Evolutionary conservation across 192 early-diverging fungal species (phyloP).

Genomic region (Phycomyces blakesleeanus): DNA sequence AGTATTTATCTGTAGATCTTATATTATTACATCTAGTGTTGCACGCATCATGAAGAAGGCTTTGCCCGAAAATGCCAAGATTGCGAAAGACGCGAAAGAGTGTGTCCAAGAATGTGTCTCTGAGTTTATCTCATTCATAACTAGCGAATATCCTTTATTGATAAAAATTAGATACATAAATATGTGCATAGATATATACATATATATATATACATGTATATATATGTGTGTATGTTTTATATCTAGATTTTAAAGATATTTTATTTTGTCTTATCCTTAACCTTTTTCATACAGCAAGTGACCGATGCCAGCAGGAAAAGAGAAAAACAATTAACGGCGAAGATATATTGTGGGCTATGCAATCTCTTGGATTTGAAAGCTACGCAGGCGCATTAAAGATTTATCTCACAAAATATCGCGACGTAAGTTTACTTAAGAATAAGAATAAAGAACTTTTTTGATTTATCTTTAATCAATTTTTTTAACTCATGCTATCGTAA

Average conservation of each 20-base stretch:
- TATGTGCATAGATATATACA: too few relatives aligned
- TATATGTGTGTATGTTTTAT: slow-evolving; percentile 2
- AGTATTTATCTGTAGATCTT: slow-evolving; percentile 10
- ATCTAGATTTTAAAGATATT: neutral
- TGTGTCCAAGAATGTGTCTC: slow-evolving; percentile 95
- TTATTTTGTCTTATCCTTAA: slow-evolving; percentile 13
- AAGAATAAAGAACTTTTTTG: too few relatives aligned
- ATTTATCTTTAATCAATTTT: too few relatives aligned
- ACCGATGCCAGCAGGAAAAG: slow-evolving; percentile 91
- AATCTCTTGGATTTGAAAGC: slow-evolving; percentile 96
- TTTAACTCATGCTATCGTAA: slow-evolving; percentile 19
- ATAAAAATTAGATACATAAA: too few relatives aligned
- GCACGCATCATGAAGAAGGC: slow-evolving; percentile 97
- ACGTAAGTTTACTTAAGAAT: too few relatives aligned
- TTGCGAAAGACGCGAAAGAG: slow-evolving; percentile 98
- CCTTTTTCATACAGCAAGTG: slow-evolving; percentile 64
- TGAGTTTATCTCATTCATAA: slow-evolving; percentile 98
- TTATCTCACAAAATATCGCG: slow-evolving; percentile 86
- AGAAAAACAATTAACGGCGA: slow-evolving; percentile 98
- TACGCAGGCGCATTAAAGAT: slow-evolving; percentile 88
- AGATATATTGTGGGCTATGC: slow-evolving; percentile 97
- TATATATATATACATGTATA: slow-evolving; percentile 1
- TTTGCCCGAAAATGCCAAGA: slow-evolving; percentile 95
- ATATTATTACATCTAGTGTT: slow-evolving; percentile 47
- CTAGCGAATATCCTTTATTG: slow-evolving; percentile 86